Evolutionary conservation across 2,329 filamentous ascomycete species (phyloP), one percentile per base, ranked within the genome.

Genomic region (Epicoccum sorghinum): DNA sequence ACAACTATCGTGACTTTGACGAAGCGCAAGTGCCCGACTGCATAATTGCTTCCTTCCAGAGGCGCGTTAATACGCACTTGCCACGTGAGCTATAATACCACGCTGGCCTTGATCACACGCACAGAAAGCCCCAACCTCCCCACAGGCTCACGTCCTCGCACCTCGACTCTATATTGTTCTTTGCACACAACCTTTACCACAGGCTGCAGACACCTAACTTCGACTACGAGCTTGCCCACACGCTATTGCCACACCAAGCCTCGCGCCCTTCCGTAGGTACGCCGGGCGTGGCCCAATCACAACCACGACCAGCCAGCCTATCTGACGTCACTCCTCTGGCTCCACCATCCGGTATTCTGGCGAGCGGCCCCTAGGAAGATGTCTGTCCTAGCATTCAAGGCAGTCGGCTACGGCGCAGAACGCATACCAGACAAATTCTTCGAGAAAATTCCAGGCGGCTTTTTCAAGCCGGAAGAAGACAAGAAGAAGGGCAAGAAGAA

Each of bases 391-490:
- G 73, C 71, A 29, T 67, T 75, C 50, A 75, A 75, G 57, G 73
- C 73, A n/a, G 61, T 76, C 27, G 64, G 62, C 52, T 71, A 71
- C 64, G 73, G 72, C 53, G 73, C 70, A 38, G 71, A 74, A 52
- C 69, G 68, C 59, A 72, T 75, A 51, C 73, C 73, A 32, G 73
- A 76, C 67, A 70, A 60, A 45, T 60, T 73, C 52, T 75, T 74
- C 46, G 70, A 76, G 36, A 66, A 67, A 23, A 67, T 75, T 18
- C 73, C 73, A 40, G 73, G 72, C 37, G 71, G 71, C 52, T 75
- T 66, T 59, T 76, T 74, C 57, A 73, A 62, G 6, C 65, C 71
- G 3, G 51, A 57, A 47, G 68, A 74, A 18, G 62, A 66, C 27
- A 73, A 68, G 41, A 66, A 68, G 48, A 60, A 59, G 10, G 52